Evolutionary conservation across 2,329 filamentous ascomycete genomes (phyloP).

Genomic region (Calonectria pauciramosa): DNA sequence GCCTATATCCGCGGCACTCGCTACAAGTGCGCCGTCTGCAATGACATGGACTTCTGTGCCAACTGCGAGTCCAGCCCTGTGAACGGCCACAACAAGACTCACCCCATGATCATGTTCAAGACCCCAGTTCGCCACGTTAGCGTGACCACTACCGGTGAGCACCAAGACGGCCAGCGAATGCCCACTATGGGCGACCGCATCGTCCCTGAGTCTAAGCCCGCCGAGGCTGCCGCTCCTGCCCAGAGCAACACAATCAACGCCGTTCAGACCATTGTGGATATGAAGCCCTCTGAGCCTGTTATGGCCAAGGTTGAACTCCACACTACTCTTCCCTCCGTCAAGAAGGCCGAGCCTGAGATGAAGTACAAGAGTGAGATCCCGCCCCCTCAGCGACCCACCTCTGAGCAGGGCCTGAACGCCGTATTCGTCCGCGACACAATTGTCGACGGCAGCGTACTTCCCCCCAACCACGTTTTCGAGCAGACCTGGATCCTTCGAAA

Average conservation of each 20-base stretch:
- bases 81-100: constrained; percentile 93
- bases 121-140: constrained; percentile 90
- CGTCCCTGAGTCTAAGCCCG: constrained; percentile 61
- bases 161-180: constrained; percentile 74
- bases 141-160: constrained; percentile 87
- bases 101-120: constrained; percentile 97
- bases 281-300: constrained; percentile 17
- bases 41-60: constrained; percentile 95
- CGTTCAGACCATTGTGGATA: constrained; percentile 80
- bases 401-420: constrained; percentile 59
- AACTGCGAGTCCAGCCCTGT: constrained; percentile 90
- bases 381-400: constrained; percentile 19
- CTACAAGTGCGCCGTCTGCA: constrained; percentile 97
- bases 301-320: constrained; percentile 6
- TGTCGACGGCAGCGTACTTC: constrained; percentile 80
- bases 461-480: constrained; percentile 81
- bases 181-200: constrained; percentile 78
- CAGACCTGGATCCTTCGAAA: constrained; percentile 96
- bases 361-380: constrained; percentile 35
- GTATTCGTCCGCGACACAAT: constrained; percentile 84
- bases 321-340: not conserved
- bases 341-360: constrained; percentile 45
- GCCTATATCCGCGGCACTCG: constrained; percentile 88
- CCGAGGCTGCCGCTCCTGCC: constrained; percentile 57
- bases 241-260: constrained; percentile 63